Evolutionary conservation across 2,329 filamentous ascomycete species (phyloP).

Genomic region (Talaromyces sp.): DNA sequence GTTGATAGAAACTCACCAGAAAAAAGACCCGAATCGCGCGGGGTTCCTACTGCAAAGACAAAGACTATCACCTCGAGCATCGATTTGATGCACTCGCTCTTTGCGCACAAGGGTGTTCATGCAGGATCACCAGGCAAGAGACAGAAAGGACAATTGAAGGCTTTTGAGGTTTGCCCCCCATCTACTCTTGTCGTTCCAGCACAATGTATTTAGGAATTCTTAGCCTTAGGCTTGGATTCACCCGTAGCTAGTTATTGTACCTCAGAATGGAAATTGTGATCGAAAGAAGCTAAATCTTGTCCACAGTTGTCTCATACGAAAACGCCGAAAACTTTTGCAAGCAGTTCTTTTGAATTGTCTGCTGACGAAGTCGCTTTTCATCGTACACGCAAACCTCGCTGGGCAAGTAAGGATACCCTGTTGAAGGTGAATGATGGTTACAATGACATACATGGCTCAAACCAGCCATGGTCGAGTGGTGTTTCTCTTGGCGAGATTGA

Average conservation of each 20-base stretch:
- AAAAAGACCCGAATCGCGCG: conserved; percentile 27
- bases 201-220: conserved; percentile 24
- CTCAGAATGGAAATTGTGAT: conserved; percentile 34
- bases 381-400: conserved; percentile 71
- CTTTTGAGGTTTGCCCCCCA: conserved; percentile 83
- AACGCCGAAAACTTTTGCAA: conserved; percentile 64
- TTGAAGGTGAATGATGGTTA: conserved; percentile 56
- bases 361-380: conserved; percentile 66
- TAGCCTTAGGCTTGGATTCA: conserved; percentile 16
- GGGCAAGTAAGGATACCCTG: conserved; percentile 71
- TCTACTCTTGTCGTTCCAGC: conserved; percentile 25
- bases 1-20: conserved; percentile 44
- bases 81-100: conserved; percentile 93
- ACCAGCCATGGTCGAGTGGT: conserved; percentile 52
- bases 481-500: conserved; percentile 41
- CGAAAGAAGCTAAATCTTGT: conserved; percentile 37
- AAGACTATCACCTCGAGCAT: conserved; percentile 81
- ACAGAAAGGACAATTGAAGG: conserved; percentile 56
- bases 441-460: conserved; percentile 21
- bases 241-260: conserved; percentile 31
- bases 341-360: conserved; percentile 60
- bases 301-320: conserved; percentile 82
- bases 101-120: conserved; percentile 59
- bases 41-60: conserved; percentile 31
- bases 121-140: conserved; percentile 53